Evolutionary conservation across 805 yeast genomes (phyloP), one percentile per base, ranked within the genome.

Genomic region (Candida endomychidarum): DNA sequence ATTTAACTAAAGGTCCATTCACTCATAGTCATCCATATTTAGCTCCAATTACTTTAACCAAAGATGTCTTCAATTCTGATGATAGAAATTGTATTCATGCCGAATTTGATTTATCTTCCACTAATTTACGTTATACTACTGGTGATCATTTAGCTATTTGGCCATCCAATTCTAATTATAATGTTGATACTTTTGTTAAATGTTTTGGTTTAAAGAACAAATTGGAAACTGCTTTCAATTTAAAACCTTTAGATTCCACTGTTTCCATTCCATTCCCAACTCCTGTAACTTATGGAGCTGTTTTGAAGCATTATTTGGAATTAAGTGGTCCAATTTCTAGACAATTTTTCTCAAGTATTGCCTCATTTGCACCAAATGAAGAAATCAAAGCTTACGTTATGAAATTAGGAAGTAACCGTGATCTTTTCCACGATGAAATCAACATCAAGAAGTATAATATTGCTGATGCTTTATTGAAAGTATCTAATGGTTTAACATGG

Each of bases 121-220:
- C 91, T 3, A 83, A 83, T 54, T 70, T 93, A 56, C 80, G 83
- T 52, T 91, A 91, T 64, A 72, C 91, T 34, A 91, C 99, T 3
- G 99, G 99, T 62, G 99, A 91, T 60, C 98, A 91, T 65, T 65
- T 93, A 47, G 98, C 96, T 11, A 70, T 93, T 42, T 87, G 96
- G 95, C 93, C 97, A 24, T 86, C 93, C 17, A 91, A 91, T 63
- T 71, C 95, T 2, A 72, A 82, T 55, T 87, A 81, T 58, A 79
- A 85, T 52, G 82, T 89, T 23, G 72, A 67, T n/a, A 69, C 72
- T 30, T 84, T 93, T 51, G 65, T 84, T 44, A 51, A 65, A 33
- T 80, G 85, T 5, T 78, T 91, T 40, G 82, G 77, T 23, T 71
- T 90, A 43, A 53, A 61, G 10, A 70, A 59, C 22, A 78, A 77